A percentile compares a stretch with the other conserved stretches of the same genome.
These are phyloP conservation scores for Boechera stricta DNA, from an alignment of 345 rosid genomes.

Conservation along the genomic window DNA sequence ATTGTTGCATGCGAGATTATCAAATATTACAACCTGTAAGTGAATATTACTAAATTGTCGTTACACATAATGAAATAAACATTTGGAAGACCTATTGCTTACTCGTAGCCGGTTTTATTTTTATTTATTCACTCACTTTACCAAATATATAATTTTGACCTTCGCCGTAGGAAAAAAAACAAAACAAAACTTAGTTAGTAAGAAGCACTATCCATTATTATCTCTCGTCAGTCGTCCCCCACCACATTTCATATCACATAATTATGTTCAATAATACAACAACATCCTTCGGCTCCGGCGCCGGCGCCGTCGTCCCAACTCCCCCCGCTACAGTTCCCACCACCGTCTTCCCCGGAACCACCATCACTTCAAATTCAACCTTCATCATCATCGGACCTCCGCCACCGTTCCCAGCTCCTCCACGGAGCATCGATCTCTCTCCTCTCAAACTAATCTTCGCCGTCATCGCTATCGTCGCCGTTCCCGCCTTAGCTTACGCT, in stretches of 20 bases:
- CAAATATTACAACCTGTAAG: constrained; percentile 6
- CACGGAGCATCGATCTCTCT: constrained; percentile 63
- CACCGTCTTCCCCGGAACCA: constrained; percentile 31
- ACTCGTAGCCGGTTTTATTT: neutral
- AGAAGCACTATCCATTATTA: constrained; percentile 35
- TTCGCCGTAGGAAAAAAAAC: neutral
- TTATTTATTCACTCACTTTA: neutral
- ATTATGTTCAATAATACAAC: constrained; percentile 40
- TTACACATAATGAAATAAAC: constrained; percentile 12
- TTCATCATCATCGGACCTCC: constrained; percentile 50
- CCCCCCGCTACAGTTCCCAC: constrained; percentile 31
- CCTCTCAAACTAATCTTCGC: constrained; percentile 72
- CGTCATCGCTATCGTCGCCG: constrained; percentile 68
- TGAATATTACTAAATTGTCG: neutral
- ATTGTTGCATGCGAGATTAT: constrained; percentile 27
- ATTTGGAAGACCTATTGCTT: neutral
- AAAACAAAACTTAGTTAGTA: constrained; percentile 16
- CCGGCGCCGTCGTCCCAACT: constrained; percentile 27
- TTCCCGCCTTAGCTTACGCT: constrained; percentile 73
- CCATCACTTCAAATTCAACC: constrained; percentile 38
- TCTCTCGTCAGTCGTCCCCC: constrained; percentile 10
- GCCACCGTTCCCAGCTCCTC: constrained; percentile 61
- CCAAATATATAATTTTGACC: constrained; percentile 29
- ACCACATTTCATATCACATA: constrained; percentile 23
- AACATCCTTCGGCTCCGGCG: constrained; percentile 28